These are phyloP conservation scores for Salix koriyanagi DNA, from an alignment of 345 rosid genomes.

Conservation along the genomic window DNA sequence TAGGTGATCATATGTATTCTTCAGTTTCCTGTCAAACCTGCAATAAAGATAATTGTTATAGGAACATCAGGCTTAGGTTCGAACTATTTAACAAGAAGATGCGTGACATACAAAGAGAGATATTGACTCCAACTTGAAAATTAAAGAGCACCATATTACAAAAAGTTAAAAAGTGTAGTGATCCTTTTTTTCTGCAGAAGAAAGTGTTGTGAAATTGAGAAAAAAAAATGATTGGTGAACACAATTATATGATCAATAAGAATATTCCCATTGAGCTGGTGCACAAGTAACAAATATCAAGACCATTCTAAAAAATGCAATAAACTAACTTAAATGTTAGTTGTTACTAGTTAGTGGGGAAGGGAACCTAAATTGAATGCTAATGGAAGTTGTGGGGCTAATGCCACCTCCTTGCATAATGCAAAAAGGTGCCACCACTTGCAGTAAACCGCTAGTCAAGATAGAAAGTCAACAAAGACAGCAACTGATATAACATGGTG, in stretches of 20 bases:
- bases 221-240: not conserved
- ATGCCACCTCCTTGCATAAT: not conserved
- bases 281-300: not conserved
- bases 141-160: not conserved
- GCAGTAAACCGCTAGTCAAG: not conserved
- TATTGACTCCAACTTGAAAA: not conserved
- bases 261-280: not conserved
- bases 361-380: not conserved
- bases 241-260: not conserved
- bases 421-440: not conserved
- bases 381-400: not conserved
- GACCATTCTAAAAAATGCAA: not conserved
- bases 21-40: slow-evolving; percentile 94
- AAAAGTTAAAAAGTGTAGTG: too few relatives aligned
- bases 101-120: not conserved
- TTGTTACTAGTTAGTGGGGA: too few relatives aligned
- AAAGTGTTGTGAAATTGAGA: too few relatives aligned
- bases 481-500: not conserved
- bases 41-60: slow-evolving; percentile 18
- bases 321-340: not conserved
- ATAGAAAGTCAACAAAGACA: not conserved
- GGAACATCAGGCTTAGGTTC: not conserved
- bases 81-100: not conserved
- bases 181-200: too few relatives aligned
- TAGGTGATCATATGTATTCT: slow-evolving; percentile 82